These are phyloP conservation scores for Rhodamnia rubescens DNA, from an alignment of 345 rosid species.

Conservation along the genomic window DNA sequence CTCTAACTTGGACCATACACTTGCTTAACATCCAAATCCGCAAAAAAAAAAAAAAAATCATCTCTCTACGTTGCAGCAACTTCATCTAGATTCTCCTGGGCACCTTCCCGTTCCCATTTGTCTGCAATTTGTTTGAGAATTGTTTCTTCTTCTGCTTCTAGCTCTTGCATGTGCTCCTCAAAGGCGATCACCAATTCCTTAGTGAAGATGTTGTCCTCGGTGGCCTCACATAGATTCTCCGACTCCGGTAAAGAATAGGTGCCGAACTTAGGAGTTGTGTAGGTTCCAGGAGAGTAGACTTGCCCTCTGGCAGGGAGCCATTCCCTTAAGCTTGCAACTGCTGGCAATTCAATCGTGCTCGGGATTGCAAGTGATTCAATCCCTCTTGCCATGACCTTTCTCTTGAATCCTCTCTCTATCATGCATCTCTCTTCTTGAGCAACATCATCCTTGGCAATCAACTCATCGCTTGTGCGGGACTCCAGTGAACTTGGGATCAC, in stretches of 20 bases:
- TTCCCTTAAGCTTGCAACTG: constrained; percentile 14
- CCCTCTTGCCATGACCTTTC: constrained; percentile 17
- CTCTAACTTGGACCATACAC: background rate
- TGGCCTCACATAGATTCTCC: background rate
- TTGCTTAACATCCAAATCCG: background rate
- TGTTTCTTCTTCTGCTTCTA: constrained; percentile 30
- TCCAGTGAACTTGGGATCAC: background rate
- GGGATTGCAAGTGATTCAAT: constrained; percentile 21
- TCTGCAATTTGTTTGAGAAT: constrained; percentile 18
- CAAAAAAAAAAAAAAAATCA: background rate
- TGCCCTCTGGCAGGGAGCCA: constrained; percentile 14
- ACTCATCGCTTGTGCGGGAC: background rate
- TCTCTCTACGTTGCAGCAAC: background rate
- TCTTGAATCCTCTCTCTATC: constrained; percentile 10
- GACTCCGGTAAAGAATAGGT: constrained; percentile 1
- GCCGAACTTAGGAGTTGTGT: constrained; percentile 31
- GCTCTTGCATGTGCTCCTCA: constrained; percentile 23
- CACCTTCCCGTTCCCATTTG: constrained; percentile 7
- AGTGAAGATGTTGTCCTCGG: constrained; percentile 7
- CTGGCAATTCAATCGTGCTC: constrained; percentile 11
- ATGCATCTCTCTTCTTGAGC: background rate
- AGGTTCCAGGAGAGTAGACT: constrained; percentile 14
- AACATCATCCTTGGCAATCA: background rate
- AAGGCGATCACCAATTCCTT: constrained; percentile 22
- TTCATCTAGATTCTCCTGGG: background rate